A percentile compares a stretch with the other conserved stretches of the same genome.
These are phyloP conservation scores for Moesziomyces globuligerus DNA, from an alignment of 1,284 basidiomycete genomes.

Conservation along the genomic window DNA sequence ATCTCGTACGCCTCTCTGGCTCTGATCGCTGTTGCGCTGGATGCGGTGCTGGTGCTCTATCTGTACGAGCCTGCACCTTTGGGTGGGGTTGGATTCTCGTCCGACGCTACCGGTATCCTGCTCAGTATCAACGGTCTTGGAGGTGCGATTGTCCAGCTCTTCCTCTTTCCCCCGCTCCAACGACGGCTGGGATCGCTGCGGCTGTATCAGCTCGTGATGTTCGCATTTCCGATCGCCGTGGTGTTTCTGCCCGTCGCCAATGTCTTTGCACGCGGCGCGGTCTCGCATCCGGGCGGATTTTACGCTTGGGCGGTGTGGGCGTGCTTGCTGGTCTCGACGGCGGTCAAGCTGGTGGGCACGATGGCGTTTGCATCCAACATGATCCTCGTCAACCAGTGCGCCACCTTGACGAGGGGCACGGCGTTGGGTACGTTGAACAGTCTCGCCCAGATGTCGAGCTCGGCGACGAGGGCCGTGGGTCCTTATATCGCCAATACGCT, in stretches of 20 bases:
- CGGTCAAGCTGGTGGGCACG: slow-evolving; percentile 15
- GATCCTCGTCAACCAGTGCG: slow-evolving; percentile 52
- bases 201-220: slow-evolving; percentile 63
- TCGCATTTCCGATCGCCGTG: slow-evolving; percentile 63
- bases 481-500: slow-evolving; percentile 47
- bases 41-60: slow-evolving; percentile 50
- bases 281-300: neutral
- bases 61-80: slow-evolving; percentile 46
- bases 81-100: slow-evolving; percentile 45
- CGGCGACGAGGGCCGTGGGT: slow-evolving; percentile 39
- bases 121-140: slow-evolving; percentile 62
- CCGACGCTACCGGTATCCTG: slow-evolving; percentile 42
- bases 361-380: slow-evolving; percentile 44
- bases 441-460: slow-evolving; percentile 43
- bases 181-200: slow-evolving; percentile 60
- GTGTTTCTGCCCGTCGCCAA: slow-evolving; percentile 63
- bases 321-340: slow-evolving; percentile 12
- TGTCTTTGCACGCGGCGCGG: slow-evolving; percentile 35
- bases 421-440: slow-evolving; percentile 49
- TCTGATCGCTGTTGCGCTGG: slow-evolving; percentile 39
- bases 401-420: slow-evolving; percentile 20
- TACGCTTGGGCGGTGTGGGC: slow-evolving; percentile 8
- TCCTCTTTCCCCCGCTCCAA: slow-evolving; percentile 68
- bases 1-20: slow-evolving; percentile 45
- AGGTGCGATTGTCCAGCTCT: slow-evolving; percentile 61